These are phyloP conservation scores for Leccinum incarnatum DNA, from an alignment of 768 basidiomycete genomes.

Conservation along the genomic window DNA sequence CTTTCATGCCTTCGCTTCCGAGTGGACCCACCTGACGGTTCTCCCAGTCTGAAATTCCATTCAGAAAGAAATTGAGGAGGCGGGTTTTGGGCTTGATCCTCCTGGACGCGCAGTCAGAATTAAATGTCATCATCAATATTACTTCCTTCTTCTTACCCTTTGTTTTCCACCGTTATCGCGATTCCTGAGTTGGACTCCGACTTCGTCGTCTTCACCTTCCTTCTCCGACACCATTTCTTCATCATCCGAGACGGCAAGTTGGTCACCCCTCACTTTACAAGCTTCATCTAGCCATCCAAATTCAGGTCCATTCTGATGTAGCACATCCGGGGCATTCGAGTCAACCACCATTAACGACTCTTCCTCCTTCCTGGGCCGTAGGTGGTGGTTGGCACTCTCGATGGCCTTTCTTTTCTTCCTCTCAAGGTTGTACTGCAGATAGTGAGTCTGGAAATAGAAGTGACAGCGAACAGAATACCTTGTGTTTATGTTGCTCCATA, in stretches of 20 bases:
- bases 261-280: slow-evolving; percentile 28
- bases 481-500: slow-evolving; percentile 19
- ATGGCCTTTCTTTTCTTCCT: slow-evolving; percentile 29
- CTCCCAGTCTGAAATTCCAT: slow-evolving; percentile 22
- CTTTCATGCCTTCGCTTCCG: slow-evolving; percentile 12
- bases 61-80: slow-evolving; percentile 18
- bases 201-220: slow-evolving; percentile 25
- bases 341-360: slow-evolving; percentile 32
- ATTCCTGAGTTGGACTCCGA: slow-evolving; percentile 6
- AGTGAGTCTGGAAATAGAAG: background rate
- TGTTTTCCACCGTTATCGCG: slow-evolving; percentile 2
- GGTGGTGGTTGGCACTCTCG: slow-evolving; percentile 8
- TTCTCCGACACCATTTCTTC: slow-evolving; percentile 11
- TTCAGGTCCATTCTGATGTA: slow-evolving; percentile 12
- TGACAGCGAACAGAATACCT: slow-evolving; percentile 13
- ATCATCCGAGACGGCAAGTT: slow-evolving; percentile 13
- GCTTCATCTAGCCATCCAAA: slow-evolving; percentile 29
- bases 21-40: slow-evolving; percentile 4
- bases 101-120: slow-evolving; percentile 10
- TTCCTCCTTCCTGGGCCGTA: slow-evolving; percentile 19
- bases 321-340: slow-evolving; percentile 22
- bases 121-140: background rate
- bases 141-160: slow-evolving; percentile 9
- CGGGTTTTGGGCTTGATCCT: background rate
- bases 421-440: slow-evolving; percentile 19